These are phyloP conservation scores for Citropsis articulata DNA, from an alignment of 345 rosid genomes.

Conservation along the genomic window DNA sequence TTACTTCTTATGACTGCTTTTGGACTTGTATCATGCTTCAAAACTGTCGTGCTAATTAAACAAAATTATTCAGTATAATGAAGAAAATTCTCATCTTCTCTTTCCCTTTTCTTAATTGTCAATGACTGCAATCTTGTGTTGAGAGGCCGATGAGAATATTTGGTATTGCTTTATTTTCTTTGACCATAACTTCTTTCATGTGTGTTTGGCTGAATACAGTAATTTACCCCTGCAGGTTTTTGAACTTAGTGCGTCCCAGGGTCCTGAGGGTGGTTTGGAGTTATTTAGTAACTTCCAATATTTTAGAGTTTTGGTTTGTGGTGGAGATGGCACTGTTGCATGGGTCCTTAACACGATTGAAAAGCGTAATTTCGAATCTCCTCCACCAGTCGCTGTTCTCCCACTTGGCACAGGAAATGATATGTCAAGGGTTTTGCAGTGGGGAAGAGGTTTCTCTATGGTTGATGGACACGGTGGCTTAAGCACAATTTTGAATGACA, in stretches of 20 bases:
- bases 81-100: not conserved
- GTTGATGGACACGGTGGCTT: conserved; percentile 69
- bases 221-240: conserved; percentile 48
- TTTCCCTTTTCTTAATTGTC: not conserved
- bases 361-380: conserved; percentile 64
- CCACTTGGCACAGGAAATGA: conserved; percentile 93
- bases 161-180: not conserved
- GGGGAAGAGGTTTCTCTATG: conserved; percentile 76
- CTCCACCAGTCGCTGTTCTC: conserved; percentile 83
- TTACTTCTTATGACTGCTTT: not conserved
- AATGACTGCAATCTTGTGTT: not conserved
- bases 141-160: not conserved
- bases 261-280: conserved; percentile 75
- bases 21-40: not conserved
- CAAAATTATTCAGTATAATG: not conserved
- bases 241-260: conserved; percentile 66
- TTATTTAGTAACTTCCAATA: conserved; percentile 58
- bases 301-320: conserved; percentile 76
- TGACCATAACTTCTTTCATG: conserved; percentile 1
- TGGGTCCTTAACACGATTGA: conserved; percentile 84
- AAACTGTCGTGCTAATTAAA: not conserved
- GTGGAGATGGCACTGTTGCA: conserved; percentile 88
- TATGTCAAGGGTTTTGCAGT: conserved; percentile 71
- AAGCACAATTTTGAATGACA: conserved; percentile 60
- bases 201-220: conserved; percentile 1